phyloP scores from a whole-genome alignment of 202 grass and related monocot genomes.

The Panicum hallii region DNA sequence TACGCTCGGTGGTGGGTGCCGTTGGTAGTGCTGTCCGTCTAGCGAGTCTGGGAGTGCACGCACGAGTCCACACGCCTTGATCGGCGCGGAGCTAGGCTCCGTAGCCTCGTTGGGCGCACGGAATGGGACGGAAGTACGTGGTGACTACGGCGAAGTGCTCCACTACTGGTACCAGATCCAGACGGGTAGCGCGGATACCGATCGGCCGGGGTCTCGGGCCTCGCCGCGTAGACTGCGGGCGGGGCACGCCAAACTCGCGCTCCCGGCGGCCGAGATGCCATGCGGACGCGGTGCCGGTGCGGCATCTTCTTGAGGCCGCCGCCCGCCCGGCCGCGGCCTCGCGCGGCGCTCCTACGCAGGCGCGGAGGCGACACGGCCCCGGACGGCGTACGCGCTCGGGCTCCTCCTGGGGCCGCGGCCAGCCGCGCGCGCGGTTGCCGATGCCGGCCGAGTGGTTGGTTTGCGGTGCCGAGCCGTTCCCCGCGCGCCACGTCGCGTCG shows the following conservation, averaged over 20 bases:
- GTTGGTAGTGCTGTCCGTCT: neutral
- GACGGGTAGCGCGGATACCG: neutral
- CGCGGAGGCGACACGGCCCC: neutral
- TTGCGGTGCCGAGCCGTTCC: no score
- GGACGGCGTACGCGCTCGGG: neutral
- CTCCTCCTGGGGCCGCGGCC: neutral
- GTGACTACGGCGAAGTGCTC: conserved; percentile 37
- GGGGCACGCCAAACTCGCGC: neutral
- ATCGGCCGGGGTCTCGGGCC: neutral
- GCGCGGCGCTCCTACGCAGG: neutral
- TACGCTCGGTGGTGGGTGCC: no score
- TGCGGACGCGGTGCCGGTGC: no score
- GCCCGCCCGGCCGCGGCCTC: neutral
- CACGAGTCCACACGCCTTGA: conserved; percentile 4
- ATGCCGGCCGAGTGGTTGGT: neutral
- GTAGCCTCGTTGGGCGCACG: neutral
- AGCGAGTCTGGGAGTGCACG: no score
- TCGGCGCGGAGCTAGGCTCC: no score
- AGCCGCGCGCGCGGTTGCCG: neutral
- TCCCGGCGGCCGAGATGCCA: neutral
- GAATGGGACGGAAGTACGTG: conserved; percentile 47
- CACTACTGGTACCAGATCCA: neutral
- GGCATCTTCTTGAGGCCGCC: neutral
- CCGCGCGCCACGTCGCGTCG: no score
- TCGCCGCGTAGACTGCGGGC: conserved; percentile 28